Conservation (phyloP, 2,329 filamentous ascomycete genomes). For the Aspergillus quadrilineatus region DNA sequence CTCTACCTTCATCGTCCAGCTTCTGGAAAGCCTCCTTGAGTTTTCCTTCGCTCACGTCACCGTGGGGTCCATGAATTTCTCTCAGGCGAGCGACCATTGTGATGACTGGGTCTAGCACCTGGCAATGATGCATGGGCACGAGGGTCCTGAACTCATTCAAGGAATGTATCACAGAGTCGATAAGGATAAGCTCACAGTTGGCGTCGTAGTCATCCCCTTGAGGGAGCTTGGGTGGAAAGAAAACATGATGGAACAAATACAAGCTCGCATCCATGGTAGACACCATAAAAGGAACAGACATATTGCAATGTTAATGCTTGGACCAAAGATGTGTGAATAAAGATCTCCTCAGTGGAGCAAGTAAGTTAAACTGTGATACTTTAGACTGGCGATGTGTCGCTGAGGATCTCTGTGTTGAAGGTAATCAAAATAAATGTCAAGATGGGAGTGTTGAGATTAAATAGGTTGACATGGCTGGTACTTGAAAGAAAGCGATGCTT, state of each 20-base stretch:
- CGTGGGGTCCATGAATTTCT: constrained; percentile 6
- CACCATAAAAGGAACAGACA: no score
- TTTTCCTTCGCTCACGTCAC: constrained; percentile 15
- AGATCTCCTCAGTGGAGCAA: no score
- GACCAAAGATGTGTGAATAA: no score
- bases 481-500: no score
- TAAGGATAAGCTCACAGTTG: constrained; percentile 26
- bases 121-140: constrained; percentile 5
- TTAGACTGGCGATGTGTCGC: no score
- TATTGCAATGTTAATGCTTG: no score
- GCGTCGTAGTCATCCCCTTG: constrained; percentile 36
- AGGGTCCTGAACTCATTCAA: constrained; percentile 21
- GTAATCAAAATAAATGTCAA: no score
- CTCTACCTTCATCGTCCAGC: constrained; percentile 10
- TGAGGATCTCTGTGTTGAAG: no score
- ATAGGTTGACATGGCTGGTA: no score
- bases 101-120: constrained; percentile 9
- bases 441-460: no score
- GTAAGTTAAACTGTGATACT: no score
- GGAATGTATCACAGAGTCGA: constrained; percentile 20
- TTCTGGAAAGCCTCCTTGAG: constrained; percentile 9
- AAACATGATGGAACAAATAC: constrained; percentile 49
- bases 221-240: constrained; percentile 51
- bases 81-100: constrained; percentile 19
- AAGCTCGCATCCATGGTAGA: not conserved